Percentiles rank a stretch among this genome's conserved stretches.
These are phyloP conservation scores for Xylaria castorea DNA, from an alignment of 495 filamentous ascomycete genomes.

Conservation along the genomic window DNA sequence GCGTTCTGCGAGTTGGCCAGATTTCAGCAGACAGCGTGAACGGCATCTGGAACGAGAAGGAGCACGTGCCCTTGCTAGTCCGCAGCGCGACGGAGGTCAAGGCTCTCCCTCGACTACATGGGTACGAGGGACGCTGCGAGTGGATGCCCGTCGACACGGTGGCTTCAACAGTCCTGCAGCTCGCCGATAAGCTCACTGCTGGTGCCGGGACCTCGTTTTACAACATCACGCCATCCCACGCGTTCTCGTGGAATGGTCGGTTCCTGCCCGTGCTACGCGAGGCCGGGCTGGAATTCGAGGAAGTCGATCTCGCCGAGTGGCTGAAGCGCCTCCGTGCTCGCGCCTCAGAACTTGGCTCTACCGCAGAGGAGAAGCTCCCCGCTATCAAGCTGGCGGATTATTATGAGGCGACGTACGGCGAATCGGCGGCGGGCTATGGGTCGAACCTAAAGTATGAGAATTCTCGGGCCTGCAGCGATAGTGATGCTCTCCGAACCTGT, in stretches of 20 bases:
- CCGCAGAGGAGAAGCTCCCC: constrained; percentile 43
- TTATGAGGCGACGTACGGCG: constrained; percentile 49
- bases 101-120: constrained; percentile 56
- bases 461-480: constrained; percentile 32
- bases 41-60: constrained; percentile 65
- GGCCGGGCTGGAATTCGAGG: constrained; percentile 51
- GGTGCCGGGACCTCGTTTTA: constrained; percentile 41
- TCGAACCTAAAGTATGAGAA: constrained; percentile 33
- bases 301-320: constrained; percentile 55
- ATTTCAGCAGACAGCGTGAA: constrained; percentile 58
- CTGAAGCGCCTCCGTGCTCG: constrained; percentile 46
- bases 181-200: constrained; percentile 43
- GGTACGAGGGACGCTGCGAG: constrained; percentile 46
- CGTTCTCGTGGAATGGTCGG: constrained; percentile 55
- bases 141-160: constrained; percentile 67
- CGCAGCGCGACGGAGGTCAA: constrained; percentile 57
- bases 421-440: constrained; percentile 18
- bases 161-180: constrained; percentile 55
- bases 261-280: constrained; percentile 50
- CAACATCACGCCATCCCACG: constrained; percentile 55
- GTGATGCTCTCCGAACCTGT: constrained; percentile 32
- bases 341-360: constrained; percentile 43
- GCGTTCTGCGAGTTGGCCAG: constrained; percentile 65
- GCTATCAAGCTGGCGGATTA: constrained; percentile 57
- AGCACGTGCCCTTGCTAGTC: constrained; percentile 64